These are phyloP conservation scores for Cochlearia excelsa DNA, from an alignment of 345 rosid genomes.

Conservation along the genomic window DNA sequence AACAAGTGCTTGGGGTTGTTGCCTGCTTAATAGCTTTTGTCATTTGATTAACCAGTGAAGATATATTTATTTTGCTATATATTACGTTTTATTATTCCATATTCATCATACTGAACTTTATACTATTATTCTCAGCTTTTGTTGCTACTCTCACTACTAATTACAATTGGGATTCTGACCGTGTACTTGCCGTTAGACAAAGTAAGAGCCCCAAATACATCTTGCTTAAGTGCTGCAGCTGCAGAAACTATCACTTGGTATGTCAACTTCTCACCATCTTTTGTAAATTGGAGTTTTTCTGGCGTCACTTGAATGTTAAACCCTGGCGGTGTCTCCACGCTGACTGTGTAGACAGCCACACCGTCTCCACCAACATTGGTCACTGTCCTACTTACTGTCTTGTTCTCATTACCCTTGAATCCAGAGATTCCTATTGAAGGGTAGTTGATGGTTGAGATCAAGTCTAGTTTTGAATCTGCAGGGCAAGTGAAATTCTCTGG, in stretches of 20 bases:
- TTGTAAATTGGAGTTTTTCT: conserved; percentile 41
- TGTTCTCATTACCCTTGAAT: conserved; percentile 38
- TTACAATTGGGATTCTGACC: conserved; percentile 58
- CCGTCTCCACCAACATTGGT: conserved; percentile 64
- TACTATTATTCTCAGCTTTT: conserved; percentile 19
- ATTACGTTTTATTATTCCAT: conserved; percentile 27
- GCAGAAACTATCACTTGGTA: conserved; percentile 48
- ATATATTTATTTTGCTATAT: background rate
- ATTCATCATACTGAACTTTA: conserved; percentile 9
- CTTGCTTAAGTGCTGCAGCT: conserved; percentile 21
- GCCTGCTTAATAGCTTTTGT: conserved; percentile 1
- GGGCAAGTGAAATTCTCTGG: conserved; percentile 56
- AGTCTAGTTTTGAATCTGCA: conserved; percentile 41
- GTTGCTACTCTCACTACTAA: conserved; percentile 37
- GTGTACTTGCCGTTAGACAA: conserved; percentile 54
- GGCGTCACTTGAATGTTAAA: conserved; percentile 47
- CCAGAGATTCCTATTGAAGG: conserved; percentile 65
- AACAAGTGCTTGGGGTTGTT: background rate
- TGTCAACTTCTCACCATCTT: conserved; percentile 45
- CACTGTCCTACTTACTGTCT: conserved; percentile 48
- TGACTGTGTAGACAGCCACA: conserved; percentile 38
- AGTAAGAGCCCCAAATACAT: conserved; percentile 63
- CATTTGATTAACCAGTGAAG: background rate
- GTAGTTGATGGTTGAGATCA: conserved; percentile 62
- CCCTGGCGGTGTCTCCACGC: conserved; percentile 37